Percentiles rank a stretch among this genome's conserved stretches.
Evolutionary conservation across 108 stramenopile species (phyloP).

Genomic region (Phaeodactylum tricornutum): DNA sequence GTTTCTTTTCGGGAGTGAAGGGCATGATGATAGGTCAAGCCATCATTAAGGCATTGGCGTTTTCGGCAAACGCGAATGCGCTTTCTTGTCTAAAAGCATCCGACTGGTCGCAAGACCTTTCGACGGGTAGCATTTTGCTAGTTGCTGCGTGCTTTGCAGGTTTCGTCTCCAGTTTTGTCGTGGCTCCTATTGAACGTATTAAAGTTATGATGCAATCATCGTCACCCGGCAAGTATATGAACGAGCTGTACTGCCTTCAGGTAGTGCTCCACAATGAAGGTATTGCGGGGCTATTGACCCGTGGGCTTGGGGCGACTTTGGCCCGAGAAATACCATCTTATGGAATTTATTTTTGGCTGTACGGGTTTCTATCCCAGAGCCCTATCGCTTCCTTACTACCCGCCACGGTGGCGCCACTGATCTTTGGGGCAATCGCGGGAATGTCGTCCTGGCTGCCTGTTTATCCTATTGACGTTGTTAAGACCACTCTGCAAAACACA

Average conservation of each 20-base stretch:
- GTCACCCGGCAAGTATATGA: constrained; percentile 11
- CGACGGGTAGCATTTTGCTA: constrained; percentile 9
- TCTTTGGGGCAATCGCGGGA: constrained; percentile 45
- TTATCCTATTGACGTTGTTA: constrained; percentile 62
- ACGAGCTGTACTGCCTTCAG: constrained; percentile 28
- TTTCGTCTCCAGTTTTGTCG: constrained; percentile 39
- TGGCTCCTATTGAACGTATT: constrained; percentile 44
- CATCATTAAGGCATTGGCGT: constrained; percentile 51
- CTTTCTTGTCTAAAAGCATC: not conserved
- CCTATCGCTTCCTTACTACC: not conserved
- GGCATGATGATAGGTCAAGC: constrained; percentile 53
- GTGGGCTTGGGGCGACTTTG: constrained; percentile 35
- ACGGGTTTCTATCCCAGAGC: constrained; percentile 24
- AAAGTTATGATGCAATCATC: constrained; percentile 42
- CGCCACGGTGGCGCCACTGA: constrained; percentile 21
- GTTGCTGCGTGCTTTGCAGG: constrained; percentile 42
- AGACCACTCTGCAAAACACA: constrained; percentile 29
- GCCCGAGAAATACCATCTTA: constrained; percentile 43
- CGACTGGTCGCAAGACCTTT: not conserved
- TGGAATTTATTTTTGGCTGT: constrained; percentile 40
- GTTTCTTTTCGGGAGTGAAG: constrained; percentile 53
- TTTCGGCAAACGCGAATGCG: constrained; percentile 35
- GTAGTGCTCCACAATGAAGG: constrained; percentile 35
- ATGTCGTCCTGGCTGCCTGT: constrained; percentile 48
- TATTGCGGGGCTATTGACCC: constrained; percentile 24